Evolutionary conservation across 2,329 filamentous ascomycete genomes (phyloP).

Genomic region (Xylaria arbuscula): DNA sequence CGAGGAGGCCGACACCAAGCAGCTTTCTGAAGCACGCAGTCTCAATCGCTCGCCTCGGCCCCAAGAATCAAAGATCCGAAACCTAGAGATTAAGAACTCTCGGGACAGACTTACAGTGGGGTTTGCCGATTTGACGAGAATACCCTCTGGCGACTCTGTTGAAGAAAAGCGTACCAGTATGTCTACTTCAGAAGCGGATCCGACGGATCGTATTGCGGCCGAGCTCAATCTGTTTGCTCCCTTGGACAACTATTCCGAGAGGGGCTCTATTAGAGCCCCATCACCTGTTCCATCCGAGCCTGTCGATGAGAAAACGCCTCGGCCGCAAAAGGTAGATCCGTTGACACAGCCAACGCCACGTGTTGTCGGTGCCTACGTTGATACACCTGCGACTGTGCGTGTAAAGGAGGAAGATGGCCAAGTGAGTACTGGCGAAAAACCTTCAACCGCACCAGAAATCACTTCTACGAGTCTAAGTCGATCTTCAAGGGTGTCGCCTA

Average conservation of each 20-base stretch:
- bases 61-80: slow-evolving; percentile 40
- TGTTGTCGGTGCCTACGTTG: slow-evolving; percentile 66
- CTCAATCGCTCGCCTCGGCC: slow-evolving; percentile 36
- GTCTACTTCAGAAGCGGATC: slow-evolving; percentile 63
- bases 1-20: slow-evolving; percentile 31
- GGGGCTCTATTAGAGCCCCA: slow-evolving; percentile 63
- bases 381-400: slow-evolving; percentile 62
- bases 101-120: slow-evolving; percentile 57
- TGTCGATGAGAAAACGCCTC: slow-evolving; percentile 60
- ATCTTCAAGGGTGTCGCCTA: slow-evolving; percentile 33
- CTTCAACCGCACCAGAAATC: not conserved
- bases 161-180: slow-evolving; percentile 62
- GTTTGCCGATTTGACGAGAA: slow-evolving; percentile 59
- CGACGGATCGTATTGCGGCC: slow-evolving; percentile 66
- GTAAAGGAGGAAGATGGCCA: slow-evolving; percentile 43
- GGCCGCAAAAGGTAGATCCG: slow-evolving; percentile 57
- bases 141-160: slow-evolving; percentile 59
- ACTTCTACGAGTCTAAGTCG: slow-evolving; percentile 22
- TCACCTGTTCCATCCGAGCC: slow-evolving; percentile 56
- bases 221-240: slow-evolving; percentile 68
- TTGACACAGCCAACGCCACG: slow-evolving; percentile 64
- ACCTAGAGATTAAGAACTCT: slow-evolving; percentile 46
- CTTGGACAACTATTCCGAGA: slow-evolving; percentile 65
- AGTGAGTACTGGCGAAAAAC: not conserved
- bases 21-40: slow-evolving; percentile 33